phyloP scores from a whole-genome alignment of 2,329 filamentous ascomycete genomes.

The Colletotrichum sp. region DNA sequence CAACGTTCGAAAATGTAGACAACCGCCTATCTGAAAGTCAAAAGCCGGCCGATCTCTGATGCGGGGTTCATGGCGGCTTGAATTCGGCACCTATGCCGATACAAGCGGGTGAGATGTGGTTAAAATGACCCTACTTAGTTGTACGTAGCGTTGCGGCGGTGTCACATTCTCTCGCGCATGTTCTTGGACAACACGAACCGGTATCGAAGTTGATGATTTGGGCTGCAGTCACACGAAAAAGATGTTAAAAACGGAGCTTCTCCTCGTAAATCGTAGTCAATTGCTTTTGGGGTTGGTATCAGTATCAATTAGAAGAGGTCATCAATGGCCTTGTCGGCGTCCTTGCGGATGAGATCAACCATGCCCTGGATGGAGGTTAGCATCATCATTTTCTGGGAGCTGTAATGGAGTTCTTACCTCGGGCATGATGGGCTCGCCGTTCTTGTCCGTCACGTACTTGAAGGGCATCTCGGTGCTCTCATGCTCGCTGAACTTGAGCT shows the following conservation, averaged over 20 bases:
- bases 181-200: no score
- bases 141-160: not conserved
- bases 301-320: conserved; percentile 70
- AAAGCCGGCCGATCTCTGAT: not conserved
- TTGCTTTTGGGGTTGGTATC: conserved; percentile 20
- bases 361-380: conserved; percentile 71
- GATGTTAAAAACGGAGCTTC: not conserved
- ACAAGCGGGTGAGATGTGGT: not conserved
- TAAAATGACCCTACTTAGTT: not conserved
- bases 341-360: conserved; percentile 90
- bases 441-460: conserved; percentile 81
- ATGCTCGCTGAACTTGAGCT: conserved; percentile 87
- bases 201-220: not conserved
- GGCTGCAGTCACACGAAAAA: not conserved
- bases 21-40: not conserved
- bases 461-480: conserved; percentile 99
- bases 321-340: conserved; percentile 89
- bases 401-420: conserved; percentile 60
- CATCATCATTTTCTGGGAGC: no score
- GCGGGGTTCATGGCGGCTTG: not conserved
- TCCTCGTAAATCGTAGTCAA: conserved; percentile 1
- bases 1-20: not conserved
- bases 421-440: conserved; percentile 89
- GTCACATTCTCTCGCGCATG: not conserved
- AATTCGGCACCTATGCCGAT: not conserved